phyloP scores from a whole-genome alignment of 2,329 filamentous ascomycete species.

The Alternaria triticina region DNA sequence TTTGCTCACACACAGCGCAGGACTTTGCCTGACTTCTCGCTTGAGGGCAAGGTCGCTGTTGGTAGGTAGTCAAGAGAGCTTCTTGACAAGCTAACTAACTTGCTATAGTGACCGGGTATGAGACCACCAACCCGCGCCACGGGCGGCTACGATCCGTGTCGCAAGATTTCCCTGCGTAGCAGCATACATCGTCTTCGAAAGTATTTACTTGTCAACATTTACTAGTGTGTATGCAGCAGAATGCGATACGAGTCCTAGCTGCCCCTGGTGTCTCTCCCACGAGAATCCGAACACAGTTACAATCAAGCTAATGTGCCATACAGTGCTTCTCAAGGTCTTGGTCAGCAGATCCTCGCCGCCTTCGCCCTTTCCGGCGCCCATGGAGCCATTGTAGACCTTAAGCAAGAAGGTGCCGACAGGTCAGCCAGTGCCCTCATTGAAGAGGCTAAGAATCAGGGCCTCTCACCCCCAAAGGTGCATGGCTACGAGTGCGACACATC shows the following conservation, averaged over 20 bases:
- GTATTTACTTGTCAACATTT: not conserved
- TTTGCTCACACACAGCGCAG: slow-evolving; percentile 18
- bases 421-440: slow-evolving; percentile 12
- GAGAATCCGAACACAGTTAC: not conserved
- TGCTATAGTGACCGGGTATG: slow-evolving; percentile 2
- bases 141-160: not conserved
- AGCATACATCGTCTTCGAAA: not conserved
- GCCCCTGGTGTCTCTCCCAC: not conserved
- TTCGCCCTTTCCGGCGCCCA: slow-evolving; percentile 39
- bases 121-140: not conserved
- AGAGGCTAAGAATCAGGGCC: slow-evolving; percentile 11
- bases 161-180: not conserved
- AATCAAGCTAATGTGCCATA: not conserved
- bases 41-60: slow-evolving; percentile 23
- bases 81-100: not conserved
- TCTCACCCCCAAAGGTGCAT: slow-evolving; percentile 36
- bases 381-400: slow-evolving; percentile 44
- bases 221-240: not conserved
- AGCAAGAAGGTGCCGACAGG: slow-evolving; percentile 23
- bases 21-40: slow-evolving; percentile 20
- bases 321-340: slow-evolving; percentile 38
- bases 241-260: not conserved
- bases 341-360: slow-evolving; percentile 40
- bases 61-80: not conserved
- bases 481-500: slow-evolving; percentile 51